Percentiles rank a stretch among this genome's conserved stretches.
phyloP scores from a whole-genome alignment of 179 eudicot species.

The Silene coronaria region DNA sequence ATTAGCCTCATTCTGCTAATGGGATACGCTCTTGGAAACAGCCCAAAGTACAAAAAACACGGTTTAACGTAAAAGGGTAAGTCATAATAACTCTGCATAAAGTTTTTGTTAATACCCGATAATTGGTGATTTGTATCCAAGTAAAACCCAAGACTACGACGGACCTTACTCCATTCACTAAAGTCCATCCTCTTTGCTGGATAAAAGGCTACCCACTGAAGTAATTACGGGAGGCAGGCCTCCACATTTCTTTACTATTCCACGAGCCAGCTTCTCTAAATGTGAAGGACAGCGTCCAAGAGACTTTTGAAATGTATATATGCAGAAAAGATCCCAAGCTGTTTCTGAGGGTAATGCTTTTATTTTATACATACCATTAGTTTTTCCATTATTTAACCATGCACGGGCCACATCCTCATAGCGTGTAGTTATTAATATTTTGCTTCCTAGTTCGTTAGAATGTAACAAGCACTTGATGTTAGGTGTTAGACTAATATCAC shows the following conservation, averaged over 20 bases:
- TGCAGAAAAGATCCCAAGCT: conserved; percentile 33
- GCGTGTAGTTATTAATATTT: conserved; percentile 29
- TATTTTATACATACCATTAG: conserved; percentile 7
- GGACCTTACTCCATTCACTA: conserved; percentile 25
- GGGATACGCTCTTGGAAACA: conserved; percentile 26
- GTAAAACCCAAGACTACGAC: conserved; percentile 19
- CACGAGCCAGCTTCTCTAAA: conserved; percentile 3
- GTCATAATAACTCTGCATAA: conserved; percentile 22
- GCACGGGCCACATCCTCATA: conserved; percentile 17
- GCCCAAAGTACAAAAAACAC: conserved; percentile 32
- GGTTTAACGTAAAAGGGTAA: conserved; percentile 24
- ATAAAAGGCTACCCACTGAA: conserved; percentile 24
- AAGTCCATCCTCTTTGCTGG: conserved; percentile 9
- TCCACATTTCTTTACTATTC: conserved; percentile 26
- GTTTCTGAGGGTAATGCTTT: conserved; percentile 10
- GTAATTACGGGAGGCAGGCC: conserved; percentile 36
- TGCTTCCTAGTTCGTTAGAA: conserved; percentile 6
- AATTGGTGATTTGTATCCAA: conserved; percentile 9
- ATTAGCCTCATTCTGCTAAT: conserved; percentile 21
- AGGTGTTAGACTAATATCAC: not conserved
- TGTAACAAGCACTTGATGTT: conserved; percentile 13
- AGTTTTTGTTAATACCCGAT: conserved; percentile 1
- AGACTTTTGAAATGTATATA: conserved; percentile 16
- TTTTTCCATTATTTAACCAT: conserved; percentile 10
- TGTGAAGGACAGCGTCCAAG: conserved; percentile 9